Base-by-base conservation (phyloP, 78 protist species). In the Dictyostelium citrinum region DNA sequence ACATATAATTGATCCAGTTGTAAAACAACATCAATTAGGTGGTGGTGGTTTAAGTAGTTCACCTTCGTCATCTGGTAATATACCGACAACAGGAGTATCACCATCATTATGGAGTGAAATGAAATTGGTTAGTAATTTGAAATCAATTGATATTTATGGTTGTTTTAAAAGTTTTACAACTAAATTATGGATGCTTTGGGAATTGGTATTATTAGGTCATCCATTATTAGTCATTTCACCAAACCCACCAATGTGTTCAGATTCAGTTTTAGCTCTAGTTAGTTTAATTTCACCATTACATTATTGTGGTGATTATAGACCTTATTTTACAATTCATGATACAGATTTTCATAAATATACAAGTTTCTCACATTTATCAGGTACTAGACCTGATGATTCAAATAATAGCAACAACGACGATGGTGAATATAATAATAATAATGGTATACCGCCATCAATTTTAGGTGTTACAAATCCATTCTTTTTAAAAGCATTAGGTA, bases 261-360 rank as follows among this genome's bases (percentile, higher is more conserved):
- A 95, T 74, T 76, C 94, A 0, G 97, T 95, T 11, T 58, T 95
- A 60, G 83, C 95, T 3, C 81, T 95, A 16, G 96, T 91, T 20
- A 46, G 83, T 24, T n/a, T 91, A n/a, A 91, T 96, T 7, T 55
- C 90, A 22, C 97, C 96, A 2, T 43, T 96, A 37, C 68, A 29
- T 12, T 86, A 82, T 37, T 71, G 83, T 43, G 91, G 94, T 76
- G 97, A 96, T n/a, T 92, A 43, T n/a, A 91, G 98, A 74, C 97
- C 98, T 0, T 96, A 80, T 67, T 90, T 96, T 51, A 96, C 98
- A 39, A 95, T 96, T 33, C 95, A 96, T 41, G 98, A 96, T 81
- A 37, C 96, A 12, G 90, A 91, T 80, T 96, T 94, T 45, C 60
- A 58, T 3, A 78, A 88, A n/a, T 91, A 76, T 37, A 77, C 95